Conservation (phyloP, 2,329 filamentous ascomycete species). For the Hypoxylon rubiginosum region DNA sequence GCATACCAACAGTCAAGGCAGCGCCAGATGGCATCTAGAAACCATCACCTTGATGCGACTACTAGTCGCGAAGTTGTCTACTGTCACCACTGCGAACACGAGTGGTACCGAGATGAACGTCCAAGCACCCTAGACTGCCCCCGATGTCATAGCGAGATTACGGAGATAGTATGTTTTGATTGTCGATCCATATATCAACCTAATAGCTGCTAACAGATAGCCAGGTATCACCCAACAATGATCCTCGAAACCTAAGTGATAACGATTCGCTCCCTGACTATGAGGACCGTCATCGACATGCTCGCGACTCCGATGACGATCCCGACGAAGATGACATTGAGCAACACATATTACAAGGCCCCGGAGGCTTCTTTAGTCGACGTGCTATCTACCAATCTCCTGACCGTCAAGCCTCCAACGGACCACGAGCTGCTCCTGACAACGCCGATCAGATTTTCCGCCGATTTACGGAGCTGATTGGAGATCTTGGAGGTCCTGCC, state of each 20-base stretch:
- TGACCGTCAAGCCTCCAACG: slow-evolving; percentile 30
- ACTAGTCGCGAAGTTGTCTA: slow-evolving; percentile 78
- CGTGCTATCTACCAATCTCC: slow-evolving; percentile 52
- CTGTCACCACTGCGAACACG: slow-evolving; percentile 84
- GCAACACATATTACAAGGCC: slow-evolving; percentile 59
- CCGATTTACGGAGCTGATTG: slow-evolving; percentile 56
- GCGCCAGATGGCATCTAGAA: slow-evolving; percentile 55
- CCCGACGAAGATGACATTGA: slow-evolving; percentile 72
- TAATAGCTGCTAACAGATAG: slow-evolving; percentile 42
- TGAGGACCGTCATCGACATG: slow-evolving; percentile 34
- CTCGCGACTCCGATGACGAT: slow-evolving; percentile 62
- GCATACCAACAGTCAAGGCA: slow-evolving; percentile 63
- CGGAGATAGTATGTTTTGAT: slow-evolving; percentile 81
- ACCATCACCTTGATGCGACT: slow-evolving; percentile 63
- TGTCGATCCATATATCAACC: not conserved
- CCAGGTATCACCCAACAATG: slow-evolving; percentile 69
- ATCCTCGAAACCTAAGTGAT: slow-evolving; percentile 66
- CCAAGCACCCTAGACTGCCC: slow-evolving; percentile 76
- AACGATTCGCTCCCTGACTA: slow-evolving; percentile 51
- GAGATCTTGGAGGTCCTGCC: slow-evolving; percentile 45
- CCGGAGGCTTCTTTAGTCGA: slow-evolving; percentile 58
- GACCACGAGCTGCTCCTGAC: slow-evolving; percentile 40
- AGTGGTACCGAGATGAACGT: slow-evolving; percentile 83
- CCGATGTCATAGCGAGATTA: slow-evolving; percentile 81
- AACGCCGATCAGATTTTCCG: slow-evolving; percentile 53